These are phyloP conservation scores for Boletus coccyginus DNA, from an alignment of 768 basidiomycete genomes.

Conservation along the genomic window DNA sequence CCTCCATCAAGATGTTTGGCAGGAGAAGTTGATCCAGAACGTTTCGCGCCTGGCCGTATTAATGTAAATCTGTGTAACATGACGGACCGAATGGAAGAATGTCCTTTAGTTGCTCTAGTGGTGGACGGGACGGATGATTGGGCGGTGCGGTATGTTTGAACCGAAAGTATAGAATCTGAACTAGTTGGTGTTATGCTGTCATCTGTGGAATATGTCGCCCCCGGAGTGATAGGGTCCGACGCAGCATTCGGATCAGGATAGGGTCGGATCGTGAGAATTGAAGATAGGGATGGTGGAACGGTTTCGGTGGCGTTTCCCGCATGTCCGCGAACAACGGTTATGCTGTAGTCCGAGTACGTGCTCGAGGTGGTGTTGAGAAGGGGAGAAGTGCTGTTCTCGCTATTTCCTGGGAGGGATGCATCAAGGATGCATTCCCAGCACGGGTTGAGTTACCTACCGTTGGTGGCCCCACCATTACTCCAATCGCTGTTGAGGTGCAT, in stretches of 20 bases:
- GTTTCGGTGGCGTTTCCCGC: conserved; percentile 38
- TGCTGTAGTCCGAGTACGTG: conserved; percentile 62
- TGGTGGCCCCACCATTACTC: conserved; percentile 39
- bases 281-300: conserved; percentile 58
- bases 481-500: conserved; percentile 49
- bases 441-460: conserved; percentile 18
- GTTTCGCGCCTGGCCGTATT: conserved; percentile 74
- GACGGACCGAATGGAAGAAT: conserved; percentile 59
- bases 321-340: conserved; percentile 58
- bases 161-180: conserved; percentile 50
- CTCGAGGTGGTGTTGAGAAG: conserved; percentile 47
- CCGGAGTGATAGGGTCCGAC: conserved; percentile 40
- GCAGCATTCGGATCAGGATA: conserved; percentile 48
- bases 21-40: conserved; percentile 34
- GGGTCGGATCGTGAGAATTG: conserved; percentile 68
- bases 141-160: conserved; percentile 64
- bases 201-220: conserved; percentile 26
- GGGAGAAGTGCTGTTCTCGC: conserved; percentile 50
- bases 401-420: conserved; percentile 30
- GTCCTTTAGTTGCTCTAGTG: conserved; percentile 73
- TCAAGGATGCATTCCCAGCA: conserved; percentile 9
- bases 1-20: conserved; percentile 33
- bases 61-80: conserved; percentile 85
- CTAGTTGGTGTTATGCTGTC: conserved; percentile 38
- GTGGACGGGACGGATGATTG: conserved; percentile 46